Evolutionary conservation across 768 basidiomycete genomes (phyloP).

Genomic region (Cytidiella melzeri): DNA sequence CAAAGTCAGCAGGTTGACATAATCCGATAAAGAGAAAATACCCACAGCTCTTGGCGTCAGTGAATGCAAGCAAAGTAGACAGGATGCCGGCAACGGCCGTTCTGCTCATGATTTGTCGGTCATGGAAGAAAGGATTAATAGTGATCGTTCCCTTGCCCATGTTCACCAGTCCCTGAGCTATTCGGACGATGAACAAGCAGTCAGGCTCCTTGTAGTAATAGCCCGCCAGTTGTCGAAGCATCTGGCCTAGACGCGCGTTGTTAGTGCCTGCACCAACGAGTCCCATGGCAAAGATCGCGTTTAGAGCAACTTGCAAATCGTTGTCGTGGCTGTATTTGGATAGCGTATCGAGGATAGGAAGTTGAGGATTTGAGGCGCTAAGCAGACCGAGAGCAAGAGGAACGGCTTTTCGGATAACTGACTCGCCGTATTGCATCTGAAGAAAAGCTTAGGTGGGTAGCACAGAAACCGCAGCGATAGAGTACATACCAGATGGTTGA

Average conservation of each 20-base stretch:
- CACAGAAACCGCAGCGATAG: conserved; percentile 4
- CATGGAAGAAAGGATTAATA: conserved; percentile 93
- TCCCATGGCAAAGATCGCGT: conserved; percentile 98
- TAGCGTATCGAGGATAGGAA: conserved; percentile 91
- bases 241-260: conserved; percentile 94
- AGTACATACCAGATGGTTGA: conserved; percentile 84
- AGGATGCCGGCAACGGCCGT: conserved; percentile 87
- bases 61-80: conserved; percentile 86
- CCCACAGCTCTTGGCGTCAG: conserved; percentile 90
- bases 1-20: background rate
- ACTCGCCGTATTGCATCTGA: conserved; percentile 99
- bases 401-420: conserved; percentile 83
- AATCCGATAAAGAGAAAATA: conserved; percentile 15
- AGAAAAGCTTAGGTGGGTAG: background rate
- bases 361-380: conserved; percentile 92
- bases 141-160: conserved; percentile 99
- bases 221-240: conserved; percentile 94
- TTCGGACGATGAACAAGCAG: conserved; percentile 91
- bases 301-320: conserved; percentile 92
- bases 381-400: conserved; percentile 94
- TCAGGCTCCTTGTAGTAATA: conserved; percentile 98
- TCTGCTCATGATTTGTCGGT: conserved; percentile 84
- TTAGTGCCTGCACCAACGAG: conserved; percentile 98
- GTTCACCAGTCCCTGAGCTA: conserved; percentile 95
- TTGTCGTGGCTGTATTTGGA: conserved; percentile 99